Conservation (phyloP, 1,284 basidiomycete genomes). For the Pyrrhoderma noxium region DNA sequence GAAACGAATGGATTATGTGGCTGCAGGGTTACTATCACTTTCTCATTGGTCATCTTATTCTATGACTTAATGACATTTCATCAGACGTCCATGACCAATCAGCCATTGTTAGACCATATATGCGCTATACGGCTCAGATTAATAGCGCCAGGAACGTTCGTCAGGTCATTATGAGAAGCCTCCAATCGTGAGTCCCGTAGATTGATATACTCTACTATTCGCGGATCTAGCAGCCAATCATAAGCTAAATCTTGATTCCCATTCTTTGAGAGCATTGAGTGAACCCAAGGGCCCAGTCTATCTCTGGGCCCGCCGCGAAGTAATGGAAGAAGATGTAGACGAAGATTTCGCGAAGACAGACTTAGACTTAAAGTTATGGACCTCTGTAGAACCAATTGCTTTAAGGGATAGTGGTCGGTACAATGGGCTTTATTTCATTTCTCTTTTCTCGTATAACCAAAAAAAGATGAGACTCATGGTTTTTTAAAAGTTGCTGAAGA, state of each 20-base stretch:
- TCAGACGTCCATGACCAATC: constrained; percentile 63
- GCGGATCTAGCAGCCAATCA: background rate
- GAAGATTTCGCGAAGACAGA: constrained; percentile 27
- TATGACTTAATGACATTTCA: background rate
- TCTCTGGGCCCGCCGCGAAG: constrained; percentile 64
- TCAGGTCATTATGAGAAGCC: constrained; percentile 44
- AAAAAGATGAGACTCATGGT: background rate
- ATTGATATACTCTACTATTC: background rate
- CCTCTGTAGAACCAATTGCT: constrained; percentile 40
- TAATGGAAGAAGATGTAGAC: constrained; percentile 57
- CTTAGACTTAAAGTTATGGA: constrained; percentile 38
- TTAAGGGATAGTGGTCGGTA: constrained; percentile 40
- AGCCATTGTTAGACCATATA: constrained; percentile 63
- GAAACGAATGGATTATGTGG: constrained; percentile 73
- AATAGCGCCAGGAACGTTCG: constrained; percentile 43
- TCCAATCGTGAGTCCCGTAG: constrained; percentile 45
- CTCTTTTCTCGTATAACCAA: background rate
- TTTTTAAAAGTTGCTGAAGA: constrained; percentile 31
- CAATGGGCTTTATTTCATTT: background rate
- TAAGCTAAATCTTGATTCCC: background rate
- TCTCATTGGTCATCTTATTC: background rate
- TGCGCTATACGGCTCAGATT: constrained; percentile 58
- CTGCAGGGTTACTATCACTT: constrained; percentile 44
- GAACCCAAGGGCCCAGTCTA: constrained; percentile 67
- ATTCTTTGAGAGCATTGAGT: constrained; percentile 44